Evolutionary conservation across 2,329 filamentous ascomycete genomes (phyloP).

Genomic region (Fusarium newnesense): DNA sequence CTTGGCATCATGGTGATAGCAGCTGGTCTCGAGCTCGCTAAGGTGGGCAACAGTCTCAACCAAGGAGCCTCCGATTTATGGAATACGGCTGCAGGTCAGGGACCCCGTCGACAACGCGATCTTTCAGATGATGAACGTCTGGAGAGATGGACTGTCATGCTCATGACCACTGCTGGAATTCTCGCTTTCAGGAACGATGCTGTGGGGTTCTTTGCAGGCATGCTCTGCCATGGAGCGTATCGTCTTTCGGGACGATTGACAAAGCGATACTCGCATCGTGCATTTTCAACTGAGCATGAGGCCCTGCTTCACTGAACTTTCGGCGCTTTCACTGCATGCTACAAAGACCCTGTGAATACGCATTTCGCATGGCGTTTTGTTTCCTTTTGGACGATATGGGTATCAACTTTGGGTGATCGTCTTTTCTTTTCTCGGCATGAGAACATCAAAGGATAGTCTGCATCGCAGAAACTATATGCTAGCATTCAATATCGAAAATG

Average conservation of each 20-base stretch:
- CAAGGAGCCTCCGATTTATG: conserved; percentile 71
- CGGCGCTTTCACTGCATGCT: background rate
- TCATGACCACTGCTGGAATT: conserved; percentile 84
- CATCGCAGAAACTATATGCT: background rate
- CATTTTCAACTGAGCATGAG: conserved; percentile 43
- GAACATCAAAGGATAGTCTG: background rate
- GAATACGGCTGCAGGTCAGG: conserved; percentile 59
- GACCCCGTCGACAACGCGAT: conserved; percentile 57
- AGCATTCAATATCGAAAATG: background rate
- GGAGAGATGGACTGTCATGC: conserved; percentile 88
- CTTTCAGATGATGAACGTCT: conserved; percentile 74
- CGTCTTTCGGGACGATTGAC: conserved; percentile 56
- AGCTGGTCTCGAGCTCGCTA: conserved; percentile 86
- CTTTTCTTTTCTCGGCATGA: background rate
- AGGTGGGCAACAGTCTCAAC: conserved; percentile 86
- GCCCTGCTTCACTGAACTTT: conserved; percentile 45
- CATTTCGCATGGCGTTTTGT: conserved; percentile 4
- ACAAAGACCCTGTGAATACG: background rate
- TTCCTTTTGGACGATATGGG: background rate
- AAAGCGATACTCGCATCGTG: conserved; percentile 48
- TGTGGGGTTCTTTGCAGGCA: conserved; percentile 84
- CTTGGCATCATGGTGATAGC: conserved; percentile 91
- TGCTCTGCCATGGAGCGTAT: conserved; percentile 81
- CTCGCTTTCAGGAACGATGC: conserved; percentile 91
- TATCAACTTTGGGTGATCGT: background rate